Percentiles rank a stretch among this genome's conserved stretches.
These are phyloP conservation scores for Mycena kentingensis DNA, from an alignment of 768 basidiomycete genomes.

Conservation along the genomic window DNA sequence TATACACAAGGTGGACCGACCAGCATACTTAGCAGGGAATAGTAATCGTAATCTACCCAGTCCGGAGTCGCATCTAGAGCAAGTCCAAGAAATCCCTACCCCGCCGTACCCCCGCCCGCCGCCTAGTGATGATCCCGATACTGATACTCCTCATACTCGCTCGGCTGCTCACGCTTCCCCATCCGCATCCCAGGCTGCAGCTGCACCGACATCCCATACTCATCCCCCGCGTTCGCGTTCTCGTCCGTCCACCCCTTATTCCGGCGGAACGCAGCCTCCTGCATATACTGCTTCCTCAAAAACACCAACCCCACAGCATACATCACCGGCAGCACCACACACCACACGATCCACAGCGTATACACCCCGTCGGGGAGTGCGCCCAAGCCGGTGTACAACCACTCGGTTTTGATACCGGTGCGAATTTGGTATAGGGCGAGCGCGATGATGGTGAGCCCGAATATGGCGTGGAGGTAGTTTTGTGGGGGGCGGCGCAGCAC, in stretches of 20 bases:
- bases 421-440: constrained; percentile 54
- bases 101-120: too few relatives aligned
- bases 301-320: constrained; percentile 46
- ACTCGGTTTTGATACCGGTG: constrained; percentile 50
- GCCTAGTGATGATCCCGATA: too few relatives aligned
- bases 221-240: too few relatives aligned
- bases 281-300: constrained; percentile 48
- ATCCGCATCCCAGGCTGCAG: too few relatives aligned
- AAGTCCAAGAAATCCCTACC: too few relatives aligned
- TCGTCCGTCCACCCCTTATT: constrained; percentile 16
- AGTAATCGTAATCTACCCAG: too few relatives aligned
- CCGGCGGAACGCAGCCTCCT: constrained; percentile 38
- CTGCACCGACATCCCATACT: too few relatives aligned
- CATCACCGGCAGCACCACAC: constrained; percentile 46
- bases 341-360: constrained; percentile 51
- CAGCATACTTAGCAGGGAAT: too few relatives aligned
- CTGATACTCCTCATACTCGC: too few relatives aligned
- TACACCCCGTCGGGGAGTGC: constrained; percentile 37
- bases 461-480: constrained; percentile 59
- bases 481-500: constrained; percentile 44
- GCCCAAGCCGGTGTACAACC: constrained; percentile 50
- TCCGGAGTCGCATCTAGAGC: too few relatives aligned
- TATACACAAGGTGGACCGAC: too few relatives aligned
- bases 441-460: constrained; percentile 53
- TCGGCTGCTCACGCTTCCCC: too few relatives aligned